Percentiles rank a stretch among this genome's conserved stretches.
These are phyloP conservation scores for Fomitopsis serialis DNA, from an alignment of 768 basidiomycete species.

Conservation along the genomic window DNA sequence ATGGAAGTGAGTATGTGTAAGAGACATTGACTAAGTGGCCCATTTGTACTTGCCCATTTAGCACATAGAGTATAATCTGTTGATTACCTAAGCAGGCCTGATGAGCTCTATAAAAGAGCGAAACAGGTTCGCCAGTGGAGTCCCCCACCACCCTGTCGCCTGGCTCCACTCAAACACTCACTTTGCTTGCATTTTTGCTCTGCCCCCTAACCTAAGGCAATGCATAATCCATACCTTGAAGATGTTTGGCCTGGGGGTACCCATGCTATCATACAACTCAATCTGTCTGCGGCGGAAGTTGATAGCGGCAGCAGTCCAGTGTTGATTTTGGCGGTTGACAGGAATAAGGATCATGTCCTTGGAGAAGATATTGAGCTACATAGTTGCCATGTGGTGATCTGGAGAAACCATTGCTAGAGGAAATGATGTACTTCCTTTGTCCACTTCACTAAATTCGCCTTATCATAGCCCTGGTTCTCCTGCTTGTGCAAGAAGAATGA, in stretches of 20 bases:
- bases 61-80: too few relatives aligned
- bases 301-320: constrained; percentile 94
- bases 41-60: too few relatives aligned
- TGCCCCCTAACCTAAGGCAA: too few relatives aligned
- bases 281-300: constrained; percentile 86
- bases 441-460: constrained; percentile 82
- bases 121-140: too few relatives aligned
- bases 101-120: too few relatives aligned
- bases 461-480: constrained; percentile 72
- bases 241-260: constrained; percentile 48
- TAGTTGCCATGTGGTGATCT: neutral
- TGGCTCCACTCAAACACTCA: too few relatives aligned
- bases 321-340: constrained; percentile 82
- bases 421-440: constrained; percentile 74
- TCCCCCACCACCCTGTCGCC: too few relatives aligned
- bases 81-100: too few relatives aligned
- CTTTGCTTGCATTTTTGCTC: too few relatives aligned
- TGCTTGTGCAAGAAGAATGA: constrained; percentile 92
- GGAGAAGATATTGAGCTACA: constrained; percentile 82
- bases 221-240: constrained; percentile 74
- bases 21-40: too few relatives aligned
- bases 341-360: constrained; percentile 87
- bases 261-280: constrained; percentile 96
- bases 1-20: too few relatives aligned
- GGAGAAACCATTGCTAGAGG: neutral